Base-by-base conservation (phyloP, 2,329 filamentous ascomycete species). In the Colletotrichum sidae region DNA sequence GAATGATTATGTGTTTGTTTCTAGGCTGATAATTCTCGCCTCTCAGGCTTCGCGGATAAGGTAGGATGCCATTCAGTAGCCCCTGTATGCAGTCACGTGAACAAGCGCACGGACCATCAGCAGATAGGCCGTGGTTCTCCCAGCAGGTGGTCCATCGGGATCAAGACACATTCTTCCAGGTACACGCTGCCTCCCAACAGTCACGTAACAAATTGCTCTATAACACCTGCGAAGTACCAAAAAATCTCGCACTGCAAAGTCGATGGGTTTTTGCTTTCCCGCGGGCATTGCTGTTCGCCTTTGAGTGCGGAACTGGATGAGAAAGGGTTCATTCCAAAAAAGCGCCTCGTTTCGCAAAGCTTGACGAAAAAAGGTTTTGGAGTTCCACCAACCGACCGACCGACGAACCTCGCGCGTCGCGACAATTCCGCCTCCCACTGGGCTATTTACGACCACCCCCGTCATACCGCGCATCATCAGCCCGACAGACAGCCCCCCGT, bases 111-210 rank as follows among this genome's bases (percentile, higher is more conserved):
- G 52, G 13, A 39, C 17, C 8, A 25, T 1, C 2, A 37, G 49
- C 58, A 33, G 35, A 35, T 25, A 5, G 38, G 6, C 38, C 72
- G 70, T 69, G 71, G 73, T 73, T 70, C 68, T 35, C 69, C 67
- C 68, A 70, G 68, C 71, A 74, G 71, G 25, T 25, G 25, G 25
- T 72, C 70, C 61, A 69, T 70, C 72, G 73, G 44, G 72, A 77
- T 76, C 74, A 72, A 77, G 75, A 77, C 77, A 79, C 76, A 76
- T 75, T 77, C 75, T 77, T 67, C 41, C 45, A 46, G 60, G 59
- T 64, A 54, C 13, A 54, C 57, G 51, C 55, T 65, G 64, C 64
- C 73, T 69, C 71, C 70, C 70, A 67, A 71, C 72, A 70, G 69
- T 71, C 72, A 72, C 58, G 55, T 52, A 59, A 52, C 55, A 55